These are phyloP conservation scores for Monosporascus sp. DNA, from an alignment of 2,329 filamentous ascomycete species.

Conservation along the genomic window DNA sequence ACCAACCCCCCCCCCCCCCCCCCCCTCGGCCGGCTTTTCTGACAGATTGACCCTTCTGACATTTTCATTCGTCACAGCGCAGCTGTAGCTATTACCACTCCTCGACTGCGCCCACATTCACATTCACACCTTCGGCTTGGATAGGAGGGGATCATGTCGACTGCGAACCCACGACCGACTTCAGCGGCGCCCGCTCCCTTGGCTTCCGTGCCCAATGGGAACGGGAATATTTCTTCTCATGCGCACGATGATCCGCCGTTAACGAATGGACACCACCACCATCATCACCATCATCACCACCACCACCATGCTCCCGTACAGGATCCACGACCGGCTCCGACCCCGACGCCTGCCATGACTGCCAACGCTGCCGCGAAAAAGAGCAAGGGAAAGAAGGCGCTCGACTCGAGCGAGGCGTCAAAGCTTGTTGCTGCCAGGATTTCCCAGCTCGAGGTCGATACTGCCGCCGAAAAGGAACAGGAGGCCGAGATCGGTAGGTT, in stretches of 20 bases:
- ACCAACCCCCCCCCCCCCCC: background rate
- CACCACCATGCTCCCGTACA: slow-evolving; percentile 34
- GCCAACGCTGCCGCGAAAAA: slow-evolving; percentile 62
- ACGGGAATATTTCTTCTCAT: slow-evolving; percentile 27
- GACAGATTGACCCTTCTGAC: no score
- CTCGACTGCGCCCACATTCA: background rate
- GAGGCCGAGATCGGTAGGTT: slow-evolving; percentile 88
- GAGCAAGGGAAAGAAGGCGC: slow-evolving; percentile 75
- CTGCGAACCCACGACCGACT: slow-evolving; percentile 28
- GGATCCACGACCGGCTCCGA: slow-evolving; percentile 38
- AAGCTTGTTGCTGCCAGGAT: slow-evolving; percentile 91
- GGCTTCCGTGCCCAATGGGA: slow-evolving; percentile 25
- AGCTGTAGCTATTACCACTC: background rate
- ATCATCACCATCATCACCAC: slow-evolving; percentile 30
- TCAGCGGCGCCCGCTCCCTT: slow-evolving; percentile 27
- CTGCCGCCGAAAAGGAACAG: slow-evolving; percentile 89
- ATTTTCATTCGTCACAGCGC: background rate
- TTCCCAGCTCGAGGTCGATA: slow-evolving; percentile 90
- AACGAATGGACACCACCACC: slow-evolving; percentile 28
- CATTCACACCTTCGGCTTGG: background rate
- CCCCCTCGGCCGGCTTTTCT: no score
- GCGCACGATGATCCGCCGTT: slow-evolving; percentile 28
- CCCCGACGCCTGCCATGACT: slow-evolving; percentile 40
- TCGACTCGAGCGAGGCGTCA: slow-evolving; percentile 83
- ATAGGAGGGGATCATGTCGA: slow-evolving; percentile 27